A percentile compares a stretch with the other conserved stretches of the same genome.
Evolutionary conservation across 1,139 yeast genomes (phyloP).

Genomic region (Yamadazyma sp.): DNA sequence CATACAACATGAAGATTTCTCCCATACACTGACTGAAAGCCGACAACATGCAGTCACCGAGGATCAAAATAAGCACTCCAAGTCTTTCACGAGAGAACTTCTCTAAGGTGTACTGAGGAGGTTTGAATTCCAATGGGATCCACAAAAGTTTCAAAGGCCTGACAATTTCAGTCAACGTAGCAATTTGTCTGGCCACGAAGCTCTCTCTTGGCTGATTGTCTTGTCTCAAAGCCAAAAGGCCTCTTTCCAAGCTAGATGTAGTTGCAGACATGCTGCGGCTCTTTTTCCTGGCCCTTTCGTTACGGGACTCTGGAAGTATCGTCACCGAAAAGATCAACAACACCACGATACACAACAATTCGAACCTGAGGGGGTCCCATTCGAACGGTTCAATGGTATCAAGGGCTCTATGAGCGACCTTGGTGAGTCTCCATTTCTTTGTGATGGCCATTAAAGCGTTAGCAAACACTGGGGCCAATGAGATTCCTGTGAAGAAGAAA

Average conservation of each 20-base stretch:
- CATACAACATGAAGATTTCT: conserved; percentile 48
- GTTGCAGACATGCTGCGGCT: conserved; percentile 37
- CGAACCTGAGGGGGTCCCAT: conserved; percentile 31
- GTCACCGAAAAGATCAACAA: conserved; percentile 28
- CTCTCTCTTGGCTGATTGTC: background rate
- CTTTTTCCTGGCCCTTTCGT: conserved; percentile 41
- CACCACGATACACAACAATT: conserved; percentile 24
- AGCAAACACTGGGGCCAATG: conserved; percentile 64
- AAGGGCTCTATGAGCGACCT: background rate
- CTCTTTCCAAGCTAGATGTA: conserved; percentile 1
- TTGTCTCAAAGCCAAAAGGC: background rate
- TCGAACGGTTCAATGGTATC: conserved; percentile 20
- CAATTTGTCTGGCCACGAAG: background rate
- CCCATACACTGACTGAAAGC: conserved; percentile 27
- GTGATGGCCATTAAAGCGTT: conserved; percentile 30
- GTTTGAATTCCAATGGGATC: conserved; percentile 36
- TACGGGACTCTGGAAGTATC: conserved; percentile 61
- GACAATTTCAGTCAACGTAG: conserved; percentile 22
- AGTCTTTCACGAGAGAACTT: conserved; percentile 21
- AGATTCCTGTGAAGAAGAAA: conserved; percentile 55
- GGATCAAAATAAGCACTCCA: conserved; percentile 44
- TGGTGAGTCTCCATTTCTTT: conserved; percentile 9
- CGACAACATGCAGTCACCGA: conserved; percentile 38
- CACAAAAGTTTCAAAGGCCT: conserved; percentile 45
- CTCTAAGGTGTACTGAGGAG: conserved; percentile 10